These are phyloP conservation scores for Metarhizium brunneum DNA, from an alignment of 2,329 filamentous ascomycete genomes.

Conservation along the genomic window DNA sequence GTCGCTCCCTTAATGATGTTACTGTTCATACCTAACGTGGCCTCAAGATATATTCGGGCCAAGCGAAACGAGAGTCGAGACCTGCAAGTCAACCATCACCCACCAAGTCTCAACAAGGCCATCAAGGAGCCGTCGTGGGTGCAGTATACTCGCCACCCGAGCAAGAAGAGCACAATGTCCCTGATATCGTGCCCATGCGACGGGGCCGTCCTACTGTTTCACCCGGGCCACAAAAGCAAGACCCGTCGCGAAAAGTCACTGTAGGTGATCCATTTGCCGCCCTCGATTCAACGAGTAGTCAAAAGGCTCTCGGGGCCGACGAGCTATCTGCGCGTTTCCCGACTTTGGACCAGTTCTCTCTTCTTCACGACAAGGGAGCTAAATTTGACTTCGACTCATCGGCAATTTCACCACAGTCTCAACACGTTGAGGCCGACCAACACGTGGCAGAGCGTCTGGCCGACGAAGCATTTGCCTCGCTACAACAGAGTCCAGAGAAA, in stretches of 20 bases:
- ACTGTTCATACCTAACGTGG: constrained; percentile 5
- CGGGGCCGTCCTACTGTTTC: constrained; percentile 56
- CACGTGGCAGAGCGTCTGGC: constrained; percentile 67
- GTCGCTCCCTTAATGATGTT: constrained; percentile 20
- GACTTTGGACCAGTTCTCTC: constrained; percentile 83
- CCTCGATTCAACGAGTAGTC: constrained; percentile 55
- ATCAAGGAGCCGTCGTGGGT: constrained; percentile 56
- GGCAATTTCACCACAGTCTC: constrained; percentile 37
- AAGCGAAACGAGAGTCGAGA: constrained; percentile 55
- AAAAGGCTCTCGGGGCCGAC: constrained; percentile 47
- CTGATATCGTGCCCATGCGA: constrained; percentile 89
- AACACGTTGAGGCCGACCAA: constrained; percentile 44
- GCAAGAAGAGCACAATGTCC: constrained; percentile 63
- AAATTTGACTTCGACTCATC: constrained; percentile 75
- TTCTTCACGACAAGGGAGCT: constrained; percentile 73
- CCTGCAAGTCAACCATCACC: constrained; percentile 15
- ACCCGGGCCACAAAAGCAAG: constrained; percentile 33
- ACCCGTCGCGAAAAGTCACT: constrained; percentile 55
- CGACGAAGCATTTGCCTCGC: constrained; percentile 69
- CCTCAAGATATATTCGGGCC: constrained; percentile 59
- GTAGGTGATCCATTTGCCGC: constrained; percentile 82
- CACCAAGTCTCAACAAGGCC: constrained; percentile 45
- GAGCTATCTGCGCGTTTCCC: constrained; percentile 83
- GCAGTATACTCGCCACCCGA: constrained; percentile 72
- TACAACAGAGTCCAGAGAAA: constrained; percentile 14